Conservation (phyloP, 169 alveolate species). For the Eimeria acervulina region DNA sequence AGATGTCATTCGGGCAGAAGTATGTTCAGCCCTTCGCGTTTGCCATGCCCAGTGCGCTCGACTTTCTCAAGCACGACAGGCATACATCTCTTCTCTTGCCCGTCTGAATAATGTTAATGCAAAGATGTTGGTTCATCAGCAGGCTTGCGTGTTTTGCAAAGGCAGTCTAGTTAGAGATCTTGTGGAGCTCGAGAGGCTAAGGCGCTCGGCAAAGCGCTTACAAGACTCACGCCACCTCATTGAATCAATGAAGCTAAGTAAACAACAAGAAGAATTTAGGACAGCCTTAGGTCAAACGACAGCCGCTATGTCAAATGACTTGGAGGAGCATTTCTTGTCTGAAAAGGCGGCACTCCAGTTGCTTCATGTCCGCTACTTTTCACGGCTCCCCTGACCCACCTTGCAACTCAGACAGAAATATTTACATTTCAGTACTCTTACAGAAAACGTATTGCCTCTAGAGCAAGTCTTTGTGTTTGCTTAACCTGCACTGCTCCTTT, state of each 20-base stretch:
- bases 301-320: neutral
- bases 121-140: neutral
- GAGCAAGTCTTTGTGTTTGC: neutral
- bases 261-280: neutral
- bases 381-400: neutral
- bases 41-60: slow-evolving; percentile 37
- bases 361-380: neutral
- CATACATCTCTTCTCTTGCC: neutral
- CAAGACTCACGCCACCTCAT: slow-evolving; percentile 19
- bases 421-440: neutral
- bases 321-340: neutral
- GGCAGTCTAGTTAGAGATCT: neutral
- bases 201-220: neutral
- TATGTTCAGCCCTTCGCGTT: neutral
- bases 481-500: neutral
- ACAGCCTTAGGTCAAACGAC: neutral
- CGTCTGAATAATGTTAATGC: neutral
- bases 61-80: slow-evolving; percentile 3
- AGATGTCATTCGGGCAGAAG: neutral
- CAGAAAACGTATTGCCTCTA: neutral
- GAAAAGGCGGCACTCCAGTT: slow-evolving; percentile 54
- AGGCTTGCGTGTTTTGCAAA: neutral
- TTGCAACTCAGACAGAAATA: neutral
- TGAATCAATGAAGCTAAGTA: slow-evolving; percentile 15
- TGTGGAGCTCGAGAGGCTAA: neutral